Conservation (phyloP, 2,329 filamentous ascomycete species). For the Fusarium sp. region DNA sequence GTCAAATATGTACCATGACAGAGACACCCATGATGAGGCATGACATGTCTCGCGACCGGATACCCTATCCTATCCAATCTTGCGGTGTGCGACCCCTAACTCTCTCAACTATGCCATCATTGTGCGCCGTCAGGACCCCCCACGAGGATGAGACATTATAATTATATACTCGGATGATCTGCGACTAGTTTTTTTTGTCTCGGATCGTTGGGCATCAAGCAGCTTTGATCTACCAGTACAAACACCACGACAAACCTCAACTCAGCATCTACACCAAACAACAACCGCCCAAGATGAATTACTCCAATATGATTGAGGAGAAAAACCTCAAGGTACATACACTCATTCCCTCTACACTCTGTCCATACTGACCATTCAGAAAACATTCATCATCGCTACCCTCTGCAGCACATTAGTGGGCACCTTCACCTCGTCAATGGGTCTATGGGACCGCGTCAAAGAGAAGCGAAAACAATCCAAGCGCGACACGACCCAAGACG, state of each 20-base stretch:
- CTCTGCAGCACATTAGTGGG: conserved; percentile 43
- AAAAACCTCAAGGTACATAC: conserved; percentile 35
- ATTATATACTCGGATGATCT: conserved; percentile 18
- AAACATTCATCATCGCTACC: conserved; percentile 44
- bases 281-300: conserved; percentile 28
- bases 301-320: conserved; percentile 43
- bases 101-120: conserved; percentile 21
- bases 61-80: background rate
- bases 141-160: background rate
- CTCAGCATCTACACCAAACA: background rate
- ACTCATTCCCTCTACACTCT: background rate
- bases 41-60: too few relatives aligned
- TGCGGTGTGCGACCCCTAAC: conserved; percentile 10
- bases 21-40: background rate
- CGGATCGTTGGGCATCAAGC: conserved; percentile 23
- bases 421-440: conserved; percentile 43
- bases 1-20: conserved; percentile 19
- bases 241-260: background rate
- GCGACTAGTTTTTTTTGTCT: background rate
- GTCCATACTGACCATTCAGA: background rate
- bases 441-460: conserved; percentile 43
- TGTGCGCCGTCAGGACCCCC: conserved; percentile 1
- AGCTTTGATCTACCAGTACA: background rate
- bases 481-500: conserved; percentile 41
- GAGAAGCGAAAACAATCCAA: conserved; percentile 36